Evolutionary conservation across 768 basidiomycete genomes (phyloP), one percentile per base, ranked within the genome.

Genomic region (Neoboletus magnificus): DNA sequence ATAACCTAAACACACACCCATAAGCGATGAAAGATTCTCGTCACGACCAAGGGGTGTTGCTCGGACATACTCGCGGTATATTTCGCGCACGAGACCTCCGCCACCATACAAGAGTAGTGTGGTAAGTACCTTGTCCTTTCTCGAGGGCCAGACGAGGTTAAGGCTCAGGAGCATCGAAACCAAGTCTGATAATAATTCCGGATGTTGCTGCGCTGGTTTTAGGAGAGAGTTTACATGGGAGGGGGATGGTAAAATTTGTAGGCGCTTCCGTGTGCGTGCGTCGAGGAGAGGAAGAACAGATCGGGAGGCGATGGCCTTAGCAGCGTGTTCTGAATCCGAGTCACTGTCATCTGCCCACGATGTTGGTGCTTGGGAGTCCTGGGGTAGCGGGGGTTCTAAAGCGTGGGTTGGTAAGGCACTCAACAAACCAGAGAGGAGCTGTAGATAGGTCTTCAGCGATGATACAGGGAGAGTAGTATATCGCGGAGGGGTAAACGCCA

Each of bases 1-100:
- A 50, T 12, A 39, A 32, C 25, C 10, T 22, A 13, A 12, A 45
- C 50, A 63, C 79, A 42, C 64, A 81, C 80, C 78, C 54, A 65
- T 72, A 25, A 79, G 58, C 2, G 73, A 67, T 10, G 65, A 49
- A 25, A 71, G 52, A 43, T 70, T 71, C 46, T 79, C 80, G 20
- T 86, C 82, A 41, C 77, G 78, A 11, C 91, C 90, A 15, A 94
- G 72, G 7, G 79, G 73, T 5, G 83, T 79, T 15, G 76, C 62
- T 27, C 90, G 75, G 1, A 93, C 83, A 41, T 82, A 82, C 1
- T 78, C 78, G 2, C 91, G 76, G 66, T 86, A 95, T 30, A 94
- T 71, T 66, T 92, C 89, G 43, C 89, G 79, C 5, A 94, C 78
- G 8, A 94, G 70, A 0, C 86, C 82, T 1, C 79, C 81, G 0